These are phyloP conservation scores for Ustilago cynodontis DNA, from an alignment of 1,284 basidiomycete species.

Conservation along the genomic window DNA sequence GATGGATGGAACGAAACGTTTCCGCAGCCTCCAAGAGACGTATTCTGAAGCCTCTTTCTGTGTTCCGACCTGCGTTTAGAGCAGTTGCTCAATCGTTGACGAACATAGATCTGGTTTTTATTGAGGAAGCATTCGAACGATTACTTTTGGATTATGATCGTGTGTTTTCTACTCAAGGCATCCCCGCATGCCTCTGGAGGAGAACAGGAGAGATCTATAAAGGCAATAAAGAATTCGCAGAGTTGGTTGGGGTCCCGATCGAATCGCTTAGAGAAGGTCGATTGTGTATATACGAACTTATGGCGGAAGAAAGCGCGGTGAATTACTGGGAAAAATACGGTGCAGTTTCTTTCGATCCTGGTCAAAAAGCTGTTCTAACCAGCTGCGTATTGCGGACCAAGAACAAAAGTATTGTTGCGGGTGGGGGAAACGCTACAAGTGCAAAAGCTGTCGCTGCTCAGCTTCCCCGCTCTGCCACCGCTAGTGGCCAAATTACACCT, in stretches of 20 bases:
- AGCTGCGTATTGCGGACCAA: constrained; percentile 80
- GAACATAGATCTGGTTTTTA: constrained; percentile 94
- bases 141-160: constrained; percentile 95
- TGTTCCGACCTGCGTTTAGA: constrained; percentile 82
- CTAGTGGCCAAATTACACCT: constrained; percentile 17
- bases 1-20: constrained; percentile 89
- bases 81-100: constrained; percentile 82
- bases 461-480: constrained; percentile 4
- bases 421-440: neutral
- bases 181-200: constrained; percentile 96
- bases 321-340: constrained; percentile 86
- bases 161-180: constrained; percentile 81
- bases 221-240: constrained; percentile 95
- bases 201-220: constrained; percentile 97
- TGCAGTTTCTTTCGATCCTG: constrained; percentile 78
- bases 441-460: constrained; percentile 16
- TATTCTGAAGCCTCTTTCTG: constrained; percentile 87
- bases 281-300: constrained; percentile 93
- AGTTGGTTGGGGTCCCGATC: constrained; percentile 85
- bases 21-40: constrained; percentile 79
- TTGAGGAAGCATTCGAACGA: constrained; percentile 89
- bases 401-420: constrained; percentile 44
- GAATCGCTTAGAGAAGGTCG: constrained; percentile 86
- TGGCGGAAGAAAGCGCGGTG: constrained; percentile 82
- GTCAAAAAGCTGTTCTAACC: constrained; percentile 87